Evolutionary conservation across 768 basidiomycete species (phyloP).

Genomic region (Naganishia vishniacii): DNA sequence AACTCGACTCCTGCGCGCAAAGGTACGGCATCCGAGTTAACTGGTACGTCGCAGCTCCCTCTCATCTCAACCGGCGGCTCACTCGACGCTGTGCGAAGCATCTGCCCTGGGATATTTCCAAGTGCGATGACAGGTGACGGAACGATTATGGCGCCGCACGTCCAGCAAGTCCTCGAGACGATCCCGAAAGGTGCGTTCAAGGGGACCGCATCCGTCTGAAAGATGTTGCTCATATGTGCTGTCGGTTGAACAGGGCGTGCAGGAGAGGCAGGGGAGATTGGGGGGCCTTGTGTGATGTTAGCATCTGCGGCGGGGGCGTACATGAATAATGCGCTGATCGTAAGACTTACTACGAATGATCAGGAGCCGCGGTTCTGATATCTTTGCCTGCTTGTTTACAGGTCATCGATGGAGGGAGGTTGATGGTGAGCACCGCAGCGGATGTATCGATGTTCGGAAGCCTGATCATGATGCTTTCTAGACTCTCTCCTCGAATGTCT

Average conservation of each 20-base stretch:
- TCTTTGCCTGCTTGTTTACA: slow-evolving; percentile 1
- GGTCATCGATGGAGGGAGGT: slow-evolving; percentile 19
- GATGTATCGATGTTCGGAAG: background rate
- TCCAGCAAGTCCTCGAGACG: slow-evolving; percentile 1
- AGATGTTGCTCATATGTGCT: background rate
- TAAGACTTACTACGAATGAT: background rate
- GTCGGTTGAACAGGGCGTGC: slow-evolving; percentile 32
- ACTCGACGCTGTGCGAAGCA: too few relatives aligned
- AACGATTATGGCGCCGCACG: slow-evolving; percentile 20
- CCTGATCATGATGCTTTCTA: background rate
- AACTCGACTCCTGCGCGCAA: slow-evolving; percentile 6
- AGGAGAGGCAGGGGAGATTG: slow-evolving; percentile 45
- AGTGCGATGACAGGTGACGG: slow-evolving; percentile 44
- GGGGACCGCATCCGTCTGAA: background rate
- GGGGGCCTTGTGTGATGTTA: slow-evolving; percentile 41
- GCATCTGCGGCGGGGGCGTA: slow-evolving; percentile 37
- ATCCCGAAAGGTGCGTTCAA: slow-evolving; percentile 21
- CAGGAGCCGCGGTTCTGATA: background rate
- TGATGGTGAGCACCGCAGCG: slow-evolving; percentile 17
- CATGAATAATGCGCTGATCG: slow-evolving; percentile 35
- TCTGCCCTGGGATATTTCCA: slow-evolving; percentile 44
- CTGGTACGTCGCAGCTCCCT: too few relatives aligned
- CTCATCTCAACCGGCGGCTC: too few relatives aligned
- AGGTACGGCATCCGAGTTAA: slow-evolving; percentile 44
- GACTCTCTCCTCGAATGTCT: background rate